Evolutionary conservation across 257 asterid genomes (phyloP).

Genomic region (Nicotiana otophora): DNA sequence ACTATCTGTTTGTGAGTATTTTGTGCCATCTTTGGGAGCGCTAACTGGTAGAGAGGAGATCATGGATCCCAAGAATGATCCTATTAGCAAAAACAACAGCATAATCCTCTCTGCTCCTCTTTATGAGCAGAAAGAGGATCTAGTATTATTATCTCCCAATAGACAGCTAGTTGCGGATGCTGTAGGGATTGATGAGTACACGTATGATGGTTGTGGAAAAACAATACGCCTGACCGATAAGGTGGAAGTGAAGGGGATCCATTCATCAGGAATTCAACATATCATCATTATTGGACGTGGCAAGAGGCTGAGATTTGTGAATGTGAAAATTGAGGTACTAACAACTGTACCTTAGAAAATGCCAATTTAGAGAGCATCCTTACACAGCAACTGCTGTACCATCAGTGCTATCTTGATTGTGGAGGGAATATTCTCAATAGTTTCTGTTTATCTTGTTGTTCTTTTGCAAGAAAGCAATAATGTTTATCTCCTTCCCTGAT

Average conservation of each 20-base stretch:
- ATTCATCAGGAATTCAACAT: conserved; percentile 45
- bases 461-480: background rate
- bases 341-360: conserved; percentile 11
- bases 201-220: conserved; percentile 93
- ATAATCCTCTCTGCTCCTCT: conserved; percentile 57
- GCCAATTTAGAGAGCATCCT: background rate
- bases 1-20: conserved; percentile 85
- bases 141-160: conserved; percentile 69
- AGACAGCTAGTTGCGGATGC: conserved; percentile 81
- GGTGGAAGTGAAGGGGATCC: conserved; percentile 45
- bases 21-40: conserved; percentile 91
- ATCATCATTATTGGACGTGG: conserved; percentile 89
- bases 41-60: conserved; percentile 95
- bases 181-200: conserved; percentile 72
- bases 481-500: no score
- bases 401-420: background rate
- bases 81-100: conserved; percentile 58
- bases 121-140: conserved; percentile 70
- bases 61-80: conserved; percentile 92
- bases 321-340: conserved; percentile 89
- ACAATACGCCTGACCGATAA: conserved; percentile 60
- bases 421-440: background rate
- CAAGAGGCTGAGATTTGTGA: conserved; percentile 74
- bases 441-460: background rate
- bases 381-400: background rate